Evolutionary conservation across 177 flowering plant species (phyloP).

Genomic region (Vitis hybrid): DNA sequence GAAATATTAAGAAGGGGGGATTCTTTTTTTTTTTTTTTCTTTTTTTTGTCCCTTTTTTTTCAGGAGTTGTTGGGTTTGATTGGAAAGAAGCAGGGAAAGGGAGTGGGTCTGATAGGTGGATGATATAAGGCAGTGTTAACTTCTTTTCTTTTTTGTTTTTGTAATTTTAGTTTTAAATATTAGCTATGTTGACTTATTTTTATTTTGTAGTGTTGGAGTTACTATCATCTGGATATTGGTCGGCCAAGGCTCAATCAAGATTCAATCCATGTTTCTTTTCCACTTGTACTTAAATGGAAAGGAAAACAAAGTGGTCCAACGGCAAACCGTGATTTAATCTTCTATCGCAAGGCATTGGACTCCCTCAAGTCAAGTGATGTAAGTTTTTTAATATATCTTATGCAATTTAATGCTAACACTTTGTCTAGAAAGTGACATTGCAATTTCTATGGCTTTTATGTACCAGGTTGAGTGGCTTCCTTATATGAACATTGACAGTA

Average conservation of each 20-base stretch:
- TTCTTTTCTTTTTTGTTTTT: no score
- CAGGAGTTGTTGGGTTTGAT: no score
- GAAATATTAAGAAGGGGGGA: no score
- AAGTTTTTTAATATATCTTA: conserved; percentile 15
- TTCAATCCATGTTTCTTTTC: conserved; percentile 57
- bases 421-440: background rate
- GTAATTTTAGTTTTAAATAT: no score
- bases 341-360: conserved; percentile 72
- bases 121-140: no score
- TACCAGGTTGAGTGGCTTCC: conserved; percentile 69
- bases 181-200: background rate
- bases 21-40: no score
- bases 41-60: no score
- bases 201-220: conserved; percentile 66
- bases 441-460: background rate
- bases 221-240: conserved; percentile 64
- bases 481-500: conserved; percentile 38
- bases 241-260: conserved; percentile 63
- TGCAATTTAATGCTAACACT: background rate
- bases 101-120: no score
- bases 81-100: no score
- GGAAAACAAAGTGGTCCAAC: conserved; percentile 76
- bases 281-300: conserved; percentile 75
- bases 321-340: conserved; percentile 62
- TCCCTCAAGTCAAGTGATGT: conserved; percentile 56